Evolutionary conservation across 768 basidiomycete species (phyloP), one percentile per base, ranked within the genome.

Genomic region (Boletus rex-veris): DNA sequence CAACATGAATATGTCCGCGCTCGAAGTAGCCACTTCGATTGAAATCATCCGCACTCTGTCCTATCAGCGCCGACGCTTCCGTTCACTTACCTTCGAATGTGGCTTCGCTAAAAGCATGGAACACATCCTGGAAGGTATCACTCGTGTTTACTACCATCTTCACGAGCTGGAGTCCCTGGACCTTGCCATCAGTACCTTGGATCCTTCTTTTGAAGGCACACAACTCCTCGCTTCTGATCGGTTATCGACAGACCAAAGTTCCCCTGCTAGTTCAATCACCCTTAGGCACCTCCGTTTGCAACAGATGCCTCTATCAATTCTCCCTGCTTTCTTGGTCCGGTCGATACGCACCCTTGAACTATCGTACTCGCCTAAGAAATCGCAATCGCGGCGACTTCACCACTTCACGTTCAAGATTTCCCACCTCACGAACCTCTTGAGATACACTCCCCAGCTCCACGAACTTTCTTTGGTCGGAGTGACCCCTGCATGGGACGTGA

Each of bases 291-390:
- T 80, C 24, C 73, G 73, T 50, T 58, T 81, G 26, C 69, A 74
- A 47, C 69, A 76, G 60, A 60, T 81, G 28, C 76, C 78, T 19
- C 64, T 73, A 14, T 70, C 69, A 39, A 67, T 67, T 45, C 61
- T 80, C 5, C 72, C 77, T 12, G 55, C 63, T 14, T 61, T 63
- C 48, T 69, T 77, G 48, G 58, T 80, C 40, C 58, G 65, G 26
- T 74, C 75, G 52, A 65, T 81, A 43, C 67, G 61, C 50, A 69
- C 67, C 16, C 70, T 83, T 21, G 75, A 79, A 50, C 65, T 83
- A 24, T 68, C 64, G 33, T 80, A 71, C 55, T 64, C 71, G 4
- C 72, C 69, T 31, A 74, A 58, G 60, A 64, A 54, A 53, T 56
- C 57, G 5, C 54, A 54, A 30, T 41, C 30, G 12, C 36, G 33